Conservation (phyloP, 306 rosid species). For the Cucurbita maxima region DNA sequence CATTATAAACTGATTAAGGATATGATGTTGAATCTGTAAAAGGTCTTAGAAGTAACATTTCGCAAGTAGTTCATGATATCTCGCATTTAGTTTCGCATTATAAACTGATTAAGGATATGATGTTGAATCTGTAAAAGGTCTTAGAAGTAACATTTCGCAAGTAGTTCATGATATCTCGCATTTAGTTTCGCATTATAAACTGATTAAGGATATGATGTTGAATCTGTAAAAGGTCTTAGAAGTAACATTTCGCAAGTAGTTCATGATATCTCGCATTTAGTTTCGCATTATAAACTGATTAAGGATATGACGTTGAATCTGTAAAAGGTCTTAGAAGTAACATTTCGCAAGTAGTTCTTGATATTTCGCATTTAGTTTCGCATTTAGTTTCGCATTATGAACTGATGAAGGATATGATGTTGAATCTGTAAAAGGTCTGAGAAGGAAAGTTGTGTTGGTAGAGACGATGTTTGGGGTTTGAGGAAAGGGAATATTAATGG, state of each 20-base stretch:
- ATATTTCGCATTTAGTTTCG: too few relatives aligned
- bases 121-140: not conserved
- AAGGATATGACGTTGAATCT: too few relatives aligned
- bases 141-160: not conserved
- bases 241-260: too few relatives aligned
- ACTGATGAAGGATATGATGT: conserved; percentile 48
- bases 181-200: too few relatives aligned
- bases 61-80: not conserved
- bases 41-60: not conserved
- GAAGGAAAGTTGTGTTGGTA: conserved; percentile 26
- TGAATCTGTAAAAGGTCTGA: conserved; percentile 77
- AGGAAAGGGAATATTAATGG: not conserved
- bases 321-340: too few relatives aligned
- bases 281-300: too few relatives aligned
- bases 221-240: too few relatives aligned
- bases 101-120: not conserved
- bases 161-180: not conserved
- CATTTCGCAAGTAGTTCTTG: too few relatives aligned
- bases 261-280: not conserved
- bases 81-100: too few relatives aligned
- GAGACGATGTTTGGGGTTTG: conserved; percentile 20
- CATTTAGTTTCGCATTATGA: not conserved
- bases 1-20: too few relatives aligned
- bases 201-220: too few relatives aligned
- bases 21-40: too few relatives aligned